Evolutionary conservation across 2,329 filamentous ascomycete species (phyloP), one percentile per base, ranked within the genome.

Genomic region (Aschersonia sp.): DNA sequence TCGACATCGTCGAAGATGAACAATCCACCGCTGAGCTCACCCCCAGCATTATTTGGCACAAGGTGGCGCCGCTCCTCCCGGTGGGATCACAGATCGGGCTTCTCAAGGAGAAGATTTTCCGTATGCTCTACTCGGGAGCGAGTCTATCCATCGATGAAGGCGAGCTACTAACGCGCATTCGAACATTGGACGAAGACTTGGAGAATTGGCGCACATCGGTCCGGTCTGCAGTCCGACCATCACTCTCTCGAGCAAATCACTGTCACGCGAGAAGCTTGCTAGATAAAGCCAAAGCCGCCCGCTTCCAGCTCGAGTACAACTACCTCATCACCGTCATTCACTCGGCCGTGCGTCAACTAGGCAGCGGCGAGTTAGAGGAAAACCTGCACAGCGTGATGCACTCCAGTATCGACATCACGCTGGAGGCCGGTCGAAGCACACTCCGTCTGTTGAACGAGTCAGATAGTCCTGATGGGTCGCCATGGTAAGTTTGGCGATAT

Each of bases 151-250:
- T 52, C 5, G 52, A 51, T 0, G 59, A 61, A 2, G 49, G 55
- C 3, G 51, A 61, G 28, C 48, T 61, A 0, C 47, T 61, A 1
- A 46, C 53, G 0, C 50, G 53, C 3, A 57, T 62, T 45, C 56
- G 60, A 4, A 52, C 59, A 29, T 44, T 63, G 1, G 60, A 63
- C 5, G 52, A 61, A 29, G 59, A 63, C n/a, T 53, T 63, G 20
- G 60, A 63, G 45, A 50, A 51, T n/a, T 62, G 60, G 60, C 52
- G 60, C 4, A 42, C 61, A n/a, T 56, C 58, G 0, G 47, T 63
- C 1, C 54, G 50, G 1, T 2, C 30, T 1, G 44, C 49, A 7
- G 50, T 54, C 51, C 55, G 42, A 41, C 50, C 44, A 9, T 20
- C 31, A 12, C 31, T 45, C 5, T 38, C 32, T 2, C 7, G 32